Evolutionary conservation across 208 protist genomes (phyloP), one percentile per base, ranked within the genome.

Genomic region (Trypanosoma theileri): DNA sequence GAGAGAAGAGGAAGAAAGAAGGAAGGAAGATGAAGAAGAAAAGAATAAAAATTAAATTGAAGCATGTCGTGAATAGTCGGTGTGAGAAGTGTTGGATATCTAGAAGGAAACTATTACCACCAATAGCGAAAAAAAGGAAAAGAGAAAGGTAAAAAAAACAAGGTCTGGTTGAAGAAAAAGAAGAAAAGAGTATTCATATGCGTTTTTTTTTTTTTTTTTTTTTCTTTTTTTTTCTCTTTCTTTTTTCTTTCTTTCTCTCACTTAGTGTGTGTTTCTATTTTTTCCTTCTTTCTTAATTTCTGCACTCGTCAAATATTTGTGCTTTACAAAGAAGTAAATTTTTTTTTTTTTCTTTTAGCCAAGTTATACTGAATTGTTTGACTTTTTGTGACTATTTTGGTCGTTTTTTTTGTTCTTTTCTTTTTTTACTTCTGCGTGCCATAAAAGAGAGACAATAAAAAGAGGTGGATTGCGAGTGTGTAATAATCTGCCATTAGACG

Each of bases 91-190:
- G 28, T 6, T 35, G 28, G 6, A 35, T 6, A 35, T 1, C 28
- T 35, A 35, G 28, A 6, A 35, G 28, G 28, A 35, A 35, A 35
- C 28, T 6, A 35, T 6, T 6, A 35, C 28, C 28, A 35, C 28
- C 28, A 59, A 44, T 22, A 67, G 45, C 24, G 50, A 59, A 56
- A 31, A 56, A 51, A 48, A 48, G 13, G 31, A 44, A 59, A 41
- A 51, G 16, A 1, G n/a, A 56, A 52, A 59, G 21, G 8, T 35
- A 28, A 11, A n/a, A 41, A 9, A 40, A 42, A 2, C 3, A 42
- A 59, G 21, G 6, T 19, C 13, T 42, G 10, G 22, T 42, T 31
- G 41, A 52, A 50, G 21, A 22, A 51, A 52, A 22, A 24, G 46
- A 28, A 52, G 9, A 26, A 42, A 41, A n/a, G 56, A 57, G n/a